These are phyloP conservation scores for Candida sanyaensis DNA, from an alignment of 1,139 yeast genomes.

Conservation along the genomic window DNA sequence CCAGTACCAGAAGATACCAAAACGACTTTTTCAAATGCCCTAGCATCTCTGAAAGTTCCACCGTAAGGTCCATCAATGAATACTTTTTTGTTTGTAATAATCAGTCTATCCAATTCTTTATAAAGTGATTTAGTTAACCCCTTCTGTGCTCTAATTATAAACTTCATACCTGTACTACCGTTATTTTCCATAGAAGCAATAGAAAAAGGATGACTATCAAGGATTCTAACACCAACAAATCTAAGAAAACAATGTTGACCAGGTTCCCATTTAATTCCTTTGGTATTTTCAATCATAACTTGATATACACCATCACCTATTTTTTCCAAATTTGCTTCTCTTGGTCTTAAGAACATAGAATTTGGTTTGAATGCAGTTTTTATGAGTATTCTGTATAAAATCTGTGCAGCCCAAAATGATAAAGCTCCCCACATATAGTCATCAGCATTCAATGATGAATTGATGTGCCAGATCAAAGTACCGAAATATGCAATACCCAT, in stretches of 20 bases:
- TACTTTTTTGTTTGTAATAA: slow-evolving; percentile 30
- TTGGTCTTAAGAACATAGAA: slow-evolving; percentile 45
- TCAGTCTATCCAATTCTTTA: slow-evolving; percentile 27
- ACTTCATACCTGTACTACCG: slow-evolving; percentile 34
- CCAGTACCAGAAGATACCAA: slow-evolving; percentile 57
- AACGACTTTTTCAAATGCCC: slow-evolving; percentile 50
- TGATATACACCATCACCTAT: slow-evolving; percentile 40
- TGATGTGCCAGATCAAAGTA: slow-evolving; percentile 53
- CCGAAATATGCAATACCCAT: slow-evolving; percentile 56
- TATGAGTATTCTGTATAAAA: slow-evolving; percentile 50
- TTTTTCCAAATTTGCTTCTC: slow-evolving; percentile 38
- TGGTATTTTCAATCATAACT: slow-evolving; percentile 38
- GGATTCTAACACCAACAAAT: slow-evolving; percentile 43
- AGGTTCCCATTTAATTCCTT: slow-evolving; percentile 51
- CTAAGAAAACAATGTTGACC: slow-evolving; percentile 64
- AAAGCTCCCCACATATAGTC: slow-evolving; percentile 58
- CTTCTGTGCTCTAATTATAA: slow-evolving; percentile 50
- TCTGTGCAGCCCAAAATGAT: slow-evolving; percentile 57
- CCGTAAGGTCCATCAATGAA: slow-evolving; percentile 68
- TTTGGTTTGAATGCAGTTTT: slow-evolving; percentile 53
- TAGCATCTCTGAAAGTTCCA: slow-evolving; percentile 51
- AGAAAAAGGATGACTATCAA: slow-evolving; percentile 68
- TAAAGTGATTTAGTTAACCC: slow-evolving; percentile 49
- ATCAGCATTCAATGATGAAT: slow-evolving; percentile 37
- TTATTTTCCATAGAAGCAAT: slow-evolving; percentile 38